phyloP scores from a whole-genome alignment of 495 filamentous ascomycete genomes.

The Aspergillus baeticus region DNA sequence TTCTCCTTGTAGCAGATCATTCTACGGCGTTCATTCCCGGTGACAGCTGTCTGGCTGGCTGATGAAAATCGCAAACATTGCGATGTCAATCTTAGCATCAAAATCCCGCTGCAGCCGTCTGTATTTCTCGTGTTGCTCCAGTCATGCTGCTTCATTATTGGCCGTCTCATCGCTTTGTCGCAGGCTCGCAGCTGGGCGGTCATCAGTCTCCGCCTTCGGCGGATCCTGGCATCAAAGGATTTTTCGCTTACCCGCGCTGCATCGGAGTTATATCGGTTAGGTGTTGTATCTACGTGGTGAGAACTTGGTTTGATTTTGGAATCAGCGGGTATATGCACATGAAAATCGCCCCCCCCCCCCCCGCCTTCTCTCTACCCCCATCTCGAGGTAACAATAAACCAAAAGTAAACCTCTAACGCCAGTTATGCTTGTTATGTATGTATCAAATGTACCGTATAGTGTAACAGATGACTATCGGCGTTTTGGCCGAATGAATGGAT shows the following conservation, averaged over 20 bases:
- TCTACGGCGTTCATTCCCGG: no score
- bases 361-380: not conserved
- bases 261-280: not conserved
- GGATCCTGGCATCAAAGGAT: not conserved
- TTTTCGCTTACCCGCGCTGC: not conserved
- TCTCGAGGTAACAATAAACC: not conserved
- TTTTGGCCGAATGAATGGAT: constrained; percentile 55
- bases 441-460: not conserved
- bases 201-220: no score
- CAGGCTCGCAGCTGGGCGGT: no score
- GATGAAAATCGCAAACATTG: no score
- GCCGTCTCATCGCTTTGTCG: no score
- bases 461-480: constrained; percentile 23
- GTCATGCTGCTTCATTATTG: no score
- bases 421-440: constrained; percentile 2
- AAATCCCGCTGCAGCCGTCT: no score
- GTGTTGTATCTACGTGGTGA: not conserved
- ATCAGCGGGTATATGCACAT: constrained; percentile 9
- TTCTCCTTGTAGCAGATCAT: constrained; percentile 1
- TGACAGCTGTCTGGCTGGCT: no score
- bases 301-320: not conserved
- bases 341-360: not conserved
- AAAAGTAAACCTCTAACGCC: not conserved
- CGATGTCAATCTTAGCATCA: no score
- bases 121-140: no score